phyloP scores from a whole-genome alignment of 2,329 filamentous ascomycete species.

The Hypoxylon sp. region DNA sequence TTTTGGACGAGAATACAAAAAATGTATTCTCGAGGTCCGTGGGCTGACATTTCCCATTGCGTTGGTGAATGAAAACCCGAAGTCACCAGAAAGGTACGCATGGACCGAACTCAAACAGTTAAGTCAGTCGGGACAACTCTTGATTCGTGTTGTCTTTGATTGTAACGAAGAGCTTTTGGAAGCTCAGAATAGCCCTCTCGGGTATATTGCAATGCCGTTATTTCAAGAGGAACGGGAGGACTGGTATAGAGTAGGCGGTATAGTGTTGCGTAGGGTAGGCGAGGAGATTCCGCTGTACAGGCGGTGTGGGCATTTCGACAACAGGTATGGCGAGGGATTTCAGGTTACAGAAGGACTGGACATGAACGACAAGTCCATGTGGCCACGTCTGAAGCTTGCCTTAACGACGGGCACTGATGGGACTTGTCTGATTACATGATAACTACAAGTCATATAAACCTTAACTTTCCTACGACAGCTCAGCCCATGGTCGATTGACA shows the following conservation, averaged over 20 bases:
- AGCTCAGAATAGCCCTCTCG: neutral
- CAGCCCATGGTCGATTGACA: too few relatives aligned
- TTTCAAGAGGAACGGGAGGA: neutral
- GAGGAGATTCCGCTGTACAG: neutral
- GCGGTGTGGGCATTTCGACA: conserved; percentile 11
- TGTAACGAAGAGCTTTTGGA: conserved; percentile 1
- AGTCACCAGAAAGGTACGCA: neutral
- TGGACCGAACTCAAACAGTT: neutral
- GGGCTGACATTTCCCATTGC: neutral
- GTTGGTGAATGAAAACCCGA: neutral
- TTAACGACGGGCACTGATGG: neutral
- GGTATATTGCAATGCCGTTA: conserved; percentile 6
- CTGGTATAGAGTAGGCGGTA: neutral
- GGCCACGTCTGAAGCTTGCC: neutral
- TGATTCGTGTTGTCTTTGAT: neutral
- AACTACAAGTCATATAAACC: too few relatives aligned
- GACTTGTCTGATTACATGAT: neutral
- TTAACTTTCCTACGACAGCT: too few relatives aligned
- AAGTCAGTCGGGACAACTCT: too few relatives aligned
- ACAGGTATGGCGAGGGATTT: neutral
- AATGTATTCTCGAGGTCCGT: neutral
- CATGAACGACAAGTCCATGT: neutral
- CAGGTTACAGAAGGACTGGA: neutral
- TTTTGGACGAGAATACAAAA: neutral
- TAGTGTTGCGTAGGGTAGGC: neutral